Percentiles rank a stretch among this genome's conserved stretches.
phyloP scores from a whole-genome alignment of 768 basidiomycete species.

The Macrocybe gigantea region DNA sequence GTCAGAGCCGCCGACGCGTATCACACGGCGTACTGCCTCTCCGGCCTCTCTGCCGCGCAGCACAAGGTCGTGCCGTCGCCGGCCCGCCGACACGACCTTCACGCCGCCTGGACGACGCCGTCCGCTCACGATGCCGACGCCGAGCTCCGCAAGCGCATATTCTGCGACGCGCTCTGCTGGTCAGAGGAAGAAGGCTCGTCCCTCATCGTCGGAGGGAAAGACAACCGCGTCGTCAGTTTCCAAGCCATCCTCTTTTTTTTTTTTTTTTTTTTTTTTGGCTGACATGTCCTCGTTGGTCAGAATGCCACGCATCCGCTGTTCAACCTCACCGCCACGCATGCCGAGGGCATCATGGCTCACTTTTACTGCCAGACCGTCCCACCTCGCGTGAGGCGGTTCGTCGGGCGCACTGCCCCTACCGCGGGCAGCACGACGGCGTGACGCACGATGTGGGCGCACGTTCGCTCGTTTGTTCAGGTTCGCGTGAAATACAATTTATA shows the following conservation, averaged over 20 bases:
- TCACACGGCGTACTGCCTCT: conserved; percentile 89
- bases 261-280: background rate
- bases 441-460: no score
- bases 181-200: conserved; percentile 57
- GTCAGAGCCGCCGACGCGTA: conserved; percentile 85
- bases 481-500: no score
- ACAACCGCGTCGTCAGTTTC: conserved; percentile 55
- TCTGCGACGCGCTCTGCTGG: conserved; percentile 57
- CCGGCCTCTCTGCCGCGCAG: conserved; percentile 86
- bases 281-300: conserved; percentile 25
- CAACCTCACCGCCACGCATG: conserved; percentile 66
- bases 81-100: conserved; percentile 25
- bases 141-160: conserved; percentile 32
- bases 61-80: conserved; percentile 59
- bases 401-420: no score
- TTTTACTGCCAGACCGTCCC: conserved; percentile 64
- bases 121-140: conserved; percentile 27
- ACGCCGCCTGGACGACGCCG: conserved; percentile 29
- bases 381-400: conserved; percentile 12
- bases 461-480: no score
- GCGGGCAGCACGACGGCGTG: no score
- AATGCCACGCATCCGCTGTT: conserved; percentile 81
- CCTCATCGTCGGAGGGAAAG: conserved; percentile 50
- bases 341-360: conserved; percentile 60
- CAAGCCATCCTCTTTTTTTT: background rate